Evolutionary conservation across 345 rosid species (phyloP).

Genomic region (Euclidium syriacum): DNA sequence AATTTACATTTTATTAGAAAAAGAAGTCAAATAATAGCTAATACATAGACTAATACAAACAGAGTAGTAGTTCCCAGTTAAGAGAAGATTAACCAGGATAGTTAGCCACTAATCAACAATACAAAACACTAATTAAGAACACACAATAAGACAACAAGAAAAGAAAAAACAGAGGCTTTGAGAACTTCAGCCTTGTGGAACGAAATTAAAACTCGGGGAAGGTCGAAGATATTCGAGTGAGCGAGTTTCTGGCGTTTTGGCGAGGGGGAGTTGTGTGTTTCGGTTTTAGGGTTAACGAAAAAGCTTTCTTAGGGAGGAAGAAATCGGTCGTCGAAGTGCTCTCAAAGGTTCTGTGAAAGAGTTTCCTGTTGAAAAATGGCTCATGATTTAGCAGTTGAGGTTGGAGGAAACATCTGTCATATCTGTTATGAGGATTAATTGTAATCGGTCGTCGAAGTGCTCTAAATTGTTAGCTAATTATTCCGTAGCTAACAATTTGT

Average conservation of each 20-base stretch:
- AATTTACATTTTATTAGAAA: too few relatives aligned
- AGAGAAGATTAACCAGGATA: constrained; percentile 25
- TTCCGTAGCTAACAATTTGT: too few relatives aligned
- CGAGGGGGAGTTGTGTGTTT: neutral
- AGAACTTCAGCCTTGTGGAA: neutral
- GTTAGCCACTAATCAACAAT: constrained; percentile 20
- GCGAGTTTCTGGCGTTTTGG: constrained; percentile 18
- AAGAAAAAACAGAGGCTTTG: neutral
- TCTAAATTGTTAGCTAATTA: too few relatives aligned
- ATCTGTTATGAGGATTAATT: too few relatives aligned
- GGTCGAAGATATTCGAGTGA: neutral
- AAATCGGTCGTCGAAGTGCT: neutral
- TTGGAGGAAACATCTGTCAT: constrained; percentile 9
- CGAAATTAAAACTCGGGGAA: neutral
- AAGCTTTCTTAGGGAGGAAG: constrained; percentile 24
- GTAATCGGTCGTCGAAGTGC: too few relatives aligned
- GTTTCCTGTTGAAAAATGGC: constrained; percentile 26
- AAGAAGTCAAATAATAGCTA: constrained; percentile 2
- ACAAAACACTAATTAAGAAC: constrained; percentile 4
- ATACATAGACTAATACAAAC: constrained; percentile 21
- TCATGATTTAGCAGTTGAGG: constrained; percentile 15
- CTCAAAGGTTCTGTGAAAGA: constrained; percentile 9
- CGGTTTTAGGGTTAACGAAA: constrained; percentile 14
- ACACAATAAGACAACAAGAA: constrained; percentile 2
- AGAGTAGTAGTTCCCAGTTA: constrained; percentile 26